A percentile compares a stretch with the other conserved stretches of the same genome.
Conservation (phyloP, 257 asterid genomes). For the Primulina huaijiensis region DNA sequence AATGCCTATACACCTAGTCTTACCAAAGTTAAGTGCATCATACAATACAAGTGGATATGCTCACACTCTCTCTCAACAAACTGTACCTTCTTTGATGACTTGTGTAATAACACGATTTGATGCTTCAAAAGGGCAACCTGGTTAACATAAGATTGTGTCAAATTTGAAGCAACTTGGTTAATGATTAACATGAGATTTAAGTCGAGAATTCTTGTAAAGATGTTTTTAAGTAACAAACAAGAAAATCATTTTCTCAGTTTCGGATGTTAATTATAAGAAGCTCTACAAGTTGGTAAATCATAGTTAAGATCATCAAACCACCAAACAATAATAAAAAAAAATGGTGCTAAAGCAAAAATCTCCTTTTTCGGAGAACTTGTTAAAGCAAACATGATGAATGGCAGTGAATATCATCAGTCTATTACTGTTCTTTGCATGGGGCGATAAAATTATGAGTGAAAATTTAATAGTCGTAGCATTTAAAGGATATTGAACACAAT, state of each 20-base stretch:
- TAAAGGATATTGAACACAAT: neutral
- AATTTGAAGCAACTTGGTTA: neutral
- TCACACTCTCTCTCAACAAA: neutral
- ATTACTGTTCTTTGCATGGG: neutral
- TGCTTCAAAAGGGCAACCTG: constrained; percentile 77
- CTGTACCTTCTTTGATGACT: constrained; percentile 60
- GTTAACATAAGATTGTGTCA: constrained; percentile 21
- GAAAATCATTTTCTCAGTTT: neutral
- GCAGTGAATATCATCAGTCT: neutral
- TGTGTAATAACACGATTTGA: constrained; percentile 51
- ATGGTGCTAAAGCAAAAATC: neutral
- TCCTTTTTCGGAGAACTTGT: neutral
- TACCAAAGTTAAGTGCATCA: neutral
- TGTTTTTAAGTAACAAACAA: neutral
- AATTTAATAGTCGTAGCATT: constrained; percentile 9
- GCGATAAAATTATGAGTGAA: neutral
- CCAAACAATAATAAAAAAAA: no score
- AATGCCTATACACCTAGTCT: neutral
- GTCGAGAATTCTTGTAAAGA: neutral
- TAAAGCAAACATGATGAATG: neutral
- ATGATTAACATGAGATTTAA: neutral
- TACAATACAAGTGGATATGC: neutral
- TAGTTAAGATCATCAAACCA: neutral
- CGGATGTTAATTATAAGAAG: neutral
- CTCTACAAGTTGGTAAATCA: neutral